Evolutionary conservation across 1,284 basidiomycete species (phyloP).

Genomic region (Cryptococcus sp.): DNA sequence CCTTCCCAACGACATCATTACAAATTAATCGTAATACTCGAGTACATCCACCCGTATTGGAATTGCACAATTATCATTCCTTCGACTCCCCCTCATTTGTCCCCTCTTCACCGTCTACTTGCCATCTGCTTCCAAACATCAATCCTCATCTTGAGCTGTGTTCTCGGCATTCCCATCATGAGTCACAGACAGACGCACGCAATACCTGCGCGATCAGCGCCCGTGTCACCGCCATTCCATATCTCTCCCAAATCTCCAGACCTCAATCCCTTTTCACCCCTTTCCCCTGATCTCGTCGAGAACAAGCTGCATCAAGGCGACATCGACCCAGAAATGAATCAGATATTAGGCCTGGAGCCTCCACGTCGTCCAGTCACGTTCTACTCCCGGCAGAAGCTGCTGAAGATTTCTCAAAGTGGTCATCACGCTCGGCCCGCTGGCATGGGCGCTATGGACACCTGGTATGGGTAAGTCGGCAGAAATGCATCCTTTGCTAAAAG

Average conservation of each 20-base stretch:
- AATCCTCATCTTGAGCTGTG: neutral
- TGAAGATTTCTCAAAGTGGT: conserved; percentile 13
- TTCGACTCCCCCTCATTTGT: too few relatives aligned
- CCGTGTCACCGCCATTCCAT: conserved; percentile 14
- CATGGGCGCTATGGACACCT: conserved; percentile 27
- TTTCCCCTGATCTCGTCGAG: conserved; percentile 43
- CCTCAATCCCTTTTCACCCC: conserved; percentile 46
- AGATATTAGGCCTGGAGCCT: conserved; percentile 22
- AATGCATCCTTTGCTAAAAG: conserved; percentile 3
- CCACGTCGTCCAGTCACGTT: conserved; percentile 12
- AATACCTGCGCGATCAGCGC: conserved; percentile 5
- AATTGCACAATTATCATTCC: too few relatives aligned
- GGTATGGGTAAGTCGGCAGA: conserved; percentile 36
- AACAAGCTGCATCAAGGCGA: conserved; percentile 20
- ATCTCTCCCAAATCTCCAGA: conserved; percentile 34
- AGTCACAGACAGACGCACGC: too few relatives aligned
- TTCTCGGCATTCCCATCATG: neutral
- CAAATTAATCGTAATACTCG: too few relatives aligned
- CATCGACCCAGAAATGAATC: conserved; percentile 29
- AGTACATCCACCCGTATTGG: too few relatives aligned
- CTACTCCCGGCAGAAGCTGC: conserved; percentile 27
- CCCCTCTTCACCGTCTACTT: too few relatives aligned
- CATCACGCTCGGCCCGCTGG: conserved; percentile 18
- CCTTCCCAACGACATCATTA: too few relatives aligned
- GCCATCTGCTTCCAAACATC: too few relatives aligned